phyloP scores from a whole-genome alignment of 1,284 basidiomycete species.

The Cutaneotrichosporon spelunceum region DNA sequence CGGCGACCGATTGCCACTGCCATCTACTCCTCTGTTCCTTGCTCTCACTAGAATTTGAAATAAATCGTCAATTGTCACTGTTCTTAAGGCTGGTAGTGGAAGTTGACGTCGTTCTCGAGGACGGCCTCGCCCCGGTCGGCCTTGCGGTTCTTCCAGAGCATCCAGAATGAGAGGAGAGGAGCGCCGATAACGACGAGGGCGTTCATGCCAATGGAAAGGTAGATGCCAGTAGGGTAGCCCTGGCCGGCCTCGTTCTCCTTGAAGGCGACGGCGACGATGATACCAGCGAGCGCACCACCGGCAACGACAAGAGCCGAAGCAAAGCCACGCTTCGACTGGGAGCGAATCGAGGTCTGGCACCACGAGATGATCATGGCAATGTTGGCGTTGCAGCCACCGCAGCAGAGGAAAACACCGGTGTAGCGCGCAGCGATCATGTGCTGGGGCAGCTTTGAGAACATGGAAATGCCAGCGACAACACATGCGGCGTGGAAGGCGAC shows the following conservation, averaged over 20 bases:
- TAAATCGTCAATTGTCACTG: background rate
- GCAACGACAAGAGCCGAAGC: slow-evolving; percentile 50
- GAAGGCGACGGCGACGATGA: slow-evolving; percentile 29
- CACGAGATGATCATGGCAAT: slow-evolving; percentile 44
- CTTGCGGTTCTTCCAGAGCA: slow-evolving; percentile 18
- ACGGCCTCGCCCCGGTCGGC: slow-evolving; percentile 21
- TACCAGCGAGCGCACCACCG: slow-evolving; percentile 53
- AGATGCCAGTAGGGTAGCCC: slow-evolving; percentile 24
- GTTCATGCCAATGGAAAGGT: slow-evolving; percentile 31
- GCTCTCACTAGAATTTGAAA: background rate
- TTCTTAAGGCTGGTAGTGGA: slow-evolving; percentile 18
- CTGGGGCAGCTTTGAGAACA: slow-evolving; percentile 22
- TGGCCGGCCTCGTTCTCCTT: slow-evolving; percentile 13
- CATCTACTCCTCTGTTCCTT: background rate
- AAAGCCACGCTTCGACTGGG: slow-evolving; percentile 49
- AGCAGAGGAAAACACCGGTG: slow-evolving; percentile 52
- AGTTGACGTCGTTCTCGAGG: slow-evolving; percentile 18
- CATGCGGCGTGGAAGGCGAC: slow-evolving; percentile 16
- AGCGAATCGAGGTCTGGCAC: slow-evolving; percentile 51
- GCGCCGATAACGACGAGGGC: slow-evolving; percentile 4
- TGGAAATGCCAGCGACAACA: slow-evolving; percentile 17
- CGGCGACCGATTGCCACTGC: no score
- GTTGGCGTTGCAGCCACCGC: slow-evolving; percentile 43
- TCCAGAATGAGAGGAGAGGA: slow-evolving; percentile 12
- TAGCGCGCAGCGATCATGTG: slow-evolving; percentile 42